Base-by-base conservation (phyloP, 192 early-diverging fungal genomes). In the Cetraspora pellucida region DNA sequence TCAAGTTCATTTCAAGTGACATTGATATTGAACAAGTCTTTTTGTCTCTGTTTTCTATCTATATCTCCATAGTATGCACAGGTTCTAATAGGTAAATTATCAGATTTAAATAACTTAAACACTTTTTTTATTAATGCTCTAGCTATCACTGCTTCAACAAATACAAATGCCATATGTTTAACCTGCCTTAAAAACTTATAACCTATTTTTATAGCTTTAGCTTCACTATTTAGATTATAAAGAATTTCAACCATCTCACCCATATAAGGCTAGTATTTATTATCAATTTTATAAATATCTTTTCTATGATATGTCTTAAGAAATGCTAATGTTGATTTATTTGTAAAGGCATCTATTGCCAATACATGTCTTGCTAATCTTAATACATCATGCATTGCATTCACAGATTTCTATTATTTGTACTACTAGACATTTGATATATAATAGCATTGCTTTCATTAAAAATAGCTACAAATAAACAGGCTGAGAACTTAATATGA, bases 171-270 rank as follows among this genome's bases (percentile, higher is more conserved):
- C 21, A 72, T 17, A 58, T 9, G 54, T 72, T 72, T 72, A 37
- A 28, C 54, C 37, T 72, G 70, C 49, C 14, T 72, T 4, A 72
- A 72, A 72, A 31, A 3, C 1, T 72, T 17, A 57, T 43, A 72
- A 21, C 30, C 54, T 57, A 72, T 72, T 72, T 30, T 6, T 3
- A 72, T 72, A 57, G 54, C 30, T 72, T 72, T 30, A 57, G 54
- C 30, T 72, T 17, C 54, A 72, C 52, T 73, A 73, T 73, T 73
- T n/a, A 54, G 19, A 58, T 73, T 31, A 73, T 57, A 57, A 73
- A 73, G 52, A 55, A 37, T 0, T 73, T 73, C 30, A 55, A 73
- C 31, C n/a, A n/a, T 73, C 71, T 73, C 31, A 73, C 27, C 50
- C 43, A 55, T 37, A 73, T 4, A 31, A 31, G 71, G 55, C 55